phyloP scores from a whole-genome alignment of 345 rosid species.

The Rubroshorea leprosula region DNA sequence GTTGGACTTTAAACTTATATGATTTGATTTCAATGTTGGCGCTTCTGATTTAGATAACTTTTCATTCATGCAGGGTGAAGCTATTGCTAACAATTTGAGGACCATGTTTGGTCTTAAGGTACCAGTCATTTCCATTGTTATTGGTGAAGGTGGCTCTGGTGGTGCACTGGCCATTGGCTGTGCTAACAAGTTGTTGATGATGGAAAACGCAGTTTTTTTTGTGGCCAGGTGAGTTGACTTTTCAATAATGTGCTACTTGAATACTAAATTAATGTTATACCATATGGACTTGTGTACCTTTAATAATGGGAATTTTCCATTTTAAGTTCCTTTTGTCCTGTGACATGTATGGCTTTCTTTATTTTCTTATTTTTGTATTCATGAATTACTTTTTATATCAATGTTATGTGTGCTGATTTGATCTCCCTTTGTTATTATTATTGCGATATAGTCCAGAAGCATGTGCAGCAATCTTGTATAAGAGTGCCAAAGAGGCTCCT shows the following conservation, averaged over 20 bases:
- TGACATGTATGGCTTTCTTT: no score
- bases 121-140: constrained; percentile 85
- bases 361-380: no score
- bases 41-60: constrained; percentile 17
- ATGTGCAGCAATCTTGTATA: constrained; percentile 95
- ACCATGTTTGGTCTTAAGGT: constrained; percentile 96
- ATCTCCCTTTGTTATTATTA: no score
- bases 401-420: no score
- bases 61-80: constrained; percentile 70
- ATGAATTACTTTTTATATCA: no score
- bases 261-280: constrained; percentile 3
- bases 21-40: constrained; percentile 8
- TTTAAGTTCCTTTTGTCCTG: not conserved
- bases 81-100: constrained; percentile 91
- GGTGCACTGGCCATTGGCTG: constrained; percentile 98
- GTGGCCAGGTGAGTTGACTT: constrained; percentile 73
- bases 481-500: constrained; percentile 86
- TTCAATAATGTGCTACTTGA: not conserved
- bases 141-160: constrained; percentile 99
- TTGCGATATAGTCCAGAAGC: constrained; percentile 99
- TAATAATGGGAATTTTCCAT: no score
- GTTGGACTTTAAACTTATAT: constrained; percentile 5
- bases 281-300: no score
- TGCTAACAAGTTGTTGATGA: constrained; percentile 88
- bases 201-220: constrained; percentile 92